A percentile compares a stretch with the other conserved stretches of the same genome.
Conservation (phyloP, 768 basidiomycete genomes). For the Mycena pura region DNA sequence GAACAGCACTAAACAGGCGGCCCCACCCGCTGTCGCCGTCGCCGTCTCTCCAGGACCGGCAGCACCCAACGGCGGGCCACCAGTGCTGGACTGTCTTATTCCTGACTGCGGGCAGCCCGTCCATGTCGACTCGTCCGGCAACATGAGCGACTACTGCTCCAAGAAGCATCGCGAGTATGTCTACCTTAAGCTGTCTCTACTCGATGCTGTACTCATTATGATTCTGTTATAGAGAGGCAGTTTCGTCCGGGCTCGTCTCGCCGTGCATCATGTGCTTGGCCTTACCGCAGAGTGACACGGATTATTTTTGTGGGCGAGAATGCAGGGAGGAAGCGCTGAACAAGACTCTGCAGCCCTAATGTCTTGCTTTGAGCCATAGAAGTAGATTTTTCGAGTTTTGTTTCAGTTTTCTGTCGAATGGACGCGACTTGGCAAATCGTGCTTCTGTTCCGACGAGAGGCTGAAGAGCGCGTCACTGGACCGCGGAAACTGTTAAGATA, state of each 20-base stretch:
- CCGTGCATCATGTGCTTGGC: slow-evolving; percentile 72
- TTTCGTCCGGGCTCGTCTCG: slow-evolving; percentile 53
- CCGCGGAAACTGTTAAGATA: no score
- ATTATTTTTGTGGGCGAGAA: slow-evolving; percentile 67
- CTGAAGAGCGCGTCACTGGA: no score
- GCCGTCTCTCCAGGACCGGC: slow-evolving; percentile 33
- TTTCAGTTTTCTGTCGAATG: no score
- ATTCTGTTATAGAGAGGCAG: slow-evolving; percentile 58
- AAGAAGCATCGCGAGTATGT: slow-evolving; percentile 68
- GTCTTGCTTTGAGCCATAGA: not conserved
- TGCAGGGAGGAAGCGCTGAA: slow-evolving; percentile 68
- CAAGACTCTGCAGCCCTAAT: slow-evolving; percentile 40
- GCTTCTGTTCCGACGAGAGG: no score
- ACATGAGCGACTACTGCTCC: slow-evolving; percentile 64
- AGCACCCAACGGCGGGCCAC: slow-evolving; percentile 42
- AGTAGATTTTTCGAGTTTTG: no score
- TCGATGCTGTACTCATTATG: not conserved
- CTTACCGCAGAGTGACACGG: slow-evolving; percentile 61
- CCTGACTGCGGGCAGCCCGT: slow-evolving; percentile 64
- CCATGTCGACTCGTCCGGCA: slow-evolving; percentile 60
- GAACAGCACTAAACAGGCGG: slow-evolving; percentile 4
- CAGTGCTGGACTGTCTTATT: slow-evolving; percentile 55
- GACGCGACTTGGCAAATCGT: no score
- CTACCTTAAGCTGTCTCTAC: not conserved
- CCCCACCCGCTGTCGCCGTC: not conserved